Base-by-base conservation (phyloP, 1,139 yeast genomes). In the Sugiyamaella paludigena region DNA sequence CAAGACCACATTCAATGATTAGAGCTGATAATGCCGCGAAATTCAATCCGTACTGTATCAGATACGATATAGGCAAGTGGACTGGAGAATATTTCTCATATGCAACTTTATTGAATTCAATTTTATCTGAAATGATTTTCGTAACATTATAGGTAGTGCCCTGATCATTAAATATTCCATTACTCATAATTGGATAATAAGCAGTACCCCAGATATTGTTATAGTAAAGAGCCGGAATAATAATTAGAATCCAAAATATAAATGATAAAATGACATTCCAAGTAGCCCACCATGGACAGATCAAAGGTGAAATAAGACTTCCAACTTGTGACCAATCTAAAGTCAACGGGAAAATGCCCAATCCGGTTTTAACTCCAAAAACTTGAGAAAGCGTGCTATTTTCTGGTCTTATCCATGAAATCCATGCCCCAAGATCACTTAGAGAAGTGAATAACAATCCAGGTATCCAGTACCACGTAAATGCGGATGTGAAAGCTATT, bases 401-500 rank as follows among this genome's bases (percentile, higher is more conserved):
- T 31, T 72, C 57, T 12, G 85, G 85, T 2, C 72, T 66, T 43
- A 81, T 79, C 87, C 87, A 82, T 5, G 82, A 75, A 62, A 78
- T 74, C 85, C 86, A 81, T 60, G 78, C 80, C 5, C 47, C 47
- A 65, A 81, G 81, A 12, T 69, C 67, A 2, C 79, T 72, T n/a
- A 81, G 61, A 0, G 80, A 80, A 39, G 66, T 64, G 60, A 80
- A 77, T 7, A 80, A 54, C 52, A 72, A 79, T 49, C 71, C 69
- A 12, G 87, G 87, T 13, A 81, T 39, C 84, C 85, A 82, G 59
- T 71, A 77, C 65, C 77, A 81, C 11, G 68, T 31, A 55, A 80
- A 79, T 54, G 78, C 72, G 16, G 61, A 64, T 8, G 47, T 46
- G 46, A 73, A 67, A 2, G 64, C 55, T 27, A 68, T 41, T 50